Percentiles rank a stretch among this genome's conserved stretches.
Conservation (phyloP, 805 yeast species). For the Torulaspora microellipsoides region DNA sequence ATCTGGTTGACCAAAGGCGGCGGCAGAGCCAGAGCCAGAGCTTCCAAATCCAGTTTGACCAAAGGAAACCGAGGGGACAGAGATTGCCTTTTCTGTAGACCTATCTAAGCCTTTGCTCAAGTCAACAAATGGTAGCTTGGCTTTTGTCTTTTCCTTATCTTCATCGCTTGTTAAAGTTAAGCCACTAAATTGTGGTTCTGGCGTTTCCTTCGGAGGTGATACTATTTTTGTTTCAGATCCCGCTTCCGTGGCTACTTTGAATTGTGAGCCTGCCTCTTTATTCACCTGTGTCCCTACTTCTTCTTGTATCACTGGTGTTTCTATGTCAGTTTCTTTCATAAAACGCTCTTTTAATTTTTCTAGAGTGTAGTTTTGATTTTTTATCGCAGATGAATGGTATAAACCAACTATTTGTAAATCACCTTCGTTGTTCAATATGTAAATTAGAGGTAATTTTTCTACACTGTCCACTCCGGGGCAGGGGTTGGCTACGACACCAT, state of each 20-base stretch:
- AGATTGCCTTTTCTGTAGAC: neutral
- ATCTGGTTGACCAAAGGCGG: conserved; percentile 13
- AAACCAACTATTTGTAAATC: conserved; percentile 59
- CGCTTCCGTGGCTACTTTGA: too few species aligned
- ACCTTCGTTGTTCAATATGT: conserved; percentile 62
- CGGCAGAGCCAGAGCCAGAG: conserved; percentile 18
- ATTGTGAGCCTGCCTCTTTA: too few species aligned
- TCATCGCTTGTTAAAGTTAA: neutral
- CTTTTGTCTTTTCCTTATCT: neutral
- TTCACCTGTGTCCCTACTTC: too few species aligned
- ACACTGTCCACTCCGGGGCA: conserved; percentile 54
- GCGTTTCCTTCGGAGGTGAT: too few species aligned
- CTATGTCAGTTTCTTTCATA: neutral
- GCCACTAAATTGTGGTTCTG: neutral
- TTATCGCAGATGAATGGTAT: conserved; percentile 51
- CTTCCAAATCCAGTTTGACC: conserved; percentile 12
- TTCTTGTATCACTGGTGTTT: neutral
- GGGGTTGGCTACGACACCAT: conserved; percentile 46
- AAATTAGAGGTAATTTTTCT: conserved; percentile 60
- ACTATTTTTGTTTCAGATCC: too few species aligned
- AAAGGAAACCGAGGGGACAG: conserved; percentile 3
- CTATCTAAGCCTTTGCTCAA: neutral
- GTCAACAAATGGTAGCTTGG: neutral
- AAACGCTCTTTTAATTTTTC: neutral
- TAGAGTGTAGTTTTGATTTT: conserved; percentile 29